A percentile compares a stretch with the other conserved stretches of the same genome.
phyloP scores from a whole-genome alignment of 805 yeast genomes.

The Torulaspora microellipsoides region DNA sequence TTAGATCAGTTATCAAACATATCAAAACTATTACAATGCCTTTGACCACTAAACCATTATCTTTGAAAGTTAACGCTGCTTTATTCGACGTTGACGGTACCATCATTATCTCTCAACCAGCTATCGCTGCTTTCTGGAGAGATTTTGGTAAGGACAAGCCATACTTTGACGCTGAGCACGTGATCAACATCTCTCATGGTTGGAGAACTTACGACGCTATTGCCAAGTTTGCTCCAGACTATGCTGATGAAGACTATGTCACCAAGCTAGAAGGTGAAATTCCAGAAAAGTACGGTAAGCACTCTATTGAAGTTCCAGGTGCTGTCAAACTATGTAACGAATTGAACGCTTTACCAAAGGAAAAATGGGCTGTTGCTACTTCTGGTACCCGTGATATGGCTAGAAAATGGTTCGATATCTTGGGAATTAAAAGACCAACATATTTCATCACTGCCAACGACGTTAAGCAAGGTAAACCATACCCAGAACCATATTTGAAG shows the following conservation, averaged over 20 bases:
- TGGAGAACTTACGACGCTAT: constrained; percentile 78
- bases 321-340: constrained; percentile 57
- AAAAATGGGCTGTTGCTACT: constrained; percentile 84
- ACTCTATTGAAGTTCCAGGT: constrained; percentile 73
- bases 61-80: constrained; percentile 41
- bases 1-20: too few species aligned
- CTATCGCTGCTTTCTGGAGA: constrained; percentile 80
- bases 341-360: constrained; percentile 47
- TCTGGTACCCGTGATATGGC: constrained; percentile 78
- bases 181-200: constrained; percentile 74
- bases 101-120: constrained; percentile 74
- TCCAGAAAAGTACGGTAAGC: constrained; percentile 66
- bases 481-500: constrained; percentile 74
- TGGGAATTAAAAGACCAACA: constrained; percentile 59
- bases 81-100: constrained; percentile 89
- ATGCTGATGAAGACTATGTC: constrained; percentile 60
- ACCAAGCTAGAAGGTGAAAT: constrained; percentile 65
- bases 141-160: constrained; percentile 65
- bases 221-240: constrained; percentile 68
- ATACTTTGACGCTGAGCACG: constrained; percentile 62
- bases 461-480: constrained; percentile 77
- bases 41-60: constrained; percentile 30
- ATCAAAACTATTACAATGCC: constrained; percentile 14
- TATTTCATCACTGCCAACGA: constrained; percentile 79
- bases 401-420: constrained; percentile 68